Evolutionary conservation across 2,329 filamentous ascomycete species (phyloP), one percentile per base, ranked within the genome.

Genomic region (Fusarium sp.): DNA sequence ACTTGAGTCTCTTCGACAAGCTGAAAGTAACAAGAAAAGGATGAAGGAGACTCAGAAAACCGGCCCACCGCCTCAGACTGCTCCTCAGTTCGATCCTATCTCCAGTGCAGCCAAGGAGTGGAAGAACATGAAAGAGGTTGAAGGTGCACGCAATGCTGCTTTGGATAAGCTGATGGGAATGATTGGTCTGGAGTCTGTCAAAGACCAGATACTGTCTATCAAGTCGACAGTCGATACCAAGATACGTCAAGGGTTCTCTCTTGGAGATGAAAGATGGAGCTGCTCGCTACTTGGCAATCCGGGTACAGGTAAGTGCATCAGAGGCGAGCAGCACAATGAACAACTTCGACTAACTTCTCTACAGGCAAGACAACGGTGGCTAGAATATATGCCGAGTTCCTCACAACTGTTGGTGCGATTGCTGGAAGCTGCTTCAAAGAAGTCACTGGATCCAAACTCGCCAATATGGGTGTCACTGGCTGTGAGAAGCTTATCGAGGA

Each of bases 301-400:
- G 0, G 93, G 93, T 8, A 95, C 93, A 64, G 92, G 91, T 88
- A 81, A 79, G 82, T 59, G 0, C 1, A 28, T 9, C 71, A 26
- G 7, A 4, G 62, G 8, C 24, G 1, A 45, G 5, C n/a, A 26
- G 17, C 42, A 24, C 42, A 20, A 20, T 28, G 26, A n/a, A 54
- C 28, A 8, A 5, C 26, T 32, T 20, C 28, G 12, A 63, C 73
- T 77, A 66, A 78, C 50, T 5, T 3, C 8, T 18, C 0, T 8
- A 8, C 13, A 83, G 82, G 81, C 2, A 95, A 95, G 83, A 96
- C 93, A 0, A 95, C 93, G 0, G 90, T 95, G 0, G 93, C 93
- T 1, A 86, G 93, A 0, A 81, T 93, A 1, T 95, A 94, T 65
- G 91, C 89, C 0, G 86, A 89, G 12, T 92, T 94, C 41, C 83